Evolutionary conservation across 352 stramenopile species (phyloP).

Genomic region (Hyaloperonospora arabidopsidis): DNA sequence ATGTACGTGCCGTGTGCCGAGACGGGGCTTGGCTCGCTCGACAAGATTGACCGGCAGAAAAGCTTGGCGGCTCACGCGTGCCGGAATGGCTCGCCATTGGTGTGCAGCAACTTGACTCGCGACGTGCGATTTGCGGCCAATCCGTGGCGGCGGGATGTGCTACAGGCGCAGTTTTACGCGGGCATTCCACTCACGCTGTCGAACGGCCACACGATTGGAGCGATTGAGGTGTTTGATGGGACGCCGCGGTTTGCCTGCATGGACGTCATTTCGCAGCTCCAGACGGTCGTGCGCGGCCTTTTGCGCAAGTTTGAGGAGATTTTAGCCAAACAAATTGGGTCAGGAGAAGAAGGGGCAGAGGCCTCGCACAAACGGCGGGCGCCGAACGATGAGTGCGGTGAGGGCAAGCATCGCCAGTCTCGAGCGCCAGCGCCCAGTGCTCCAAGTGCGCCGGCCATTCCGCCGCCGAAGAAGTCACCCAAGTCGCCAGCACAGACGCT

Average conservation of each 20-base stretch:
- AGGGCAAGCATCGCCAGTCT: conserved; percentile 21
- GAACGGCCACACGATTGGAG: conserved; percentile 71
- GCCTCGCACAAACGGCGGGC: conserved; percentile 36
- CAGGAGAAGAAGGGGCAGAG: conserved; percentile 37
- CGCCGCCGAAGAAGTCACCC: conserved; percentile 31
- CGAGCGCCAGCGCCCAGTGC: conserved; percentile 27
- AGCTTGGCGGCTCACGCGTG: conserved; percentile 67
- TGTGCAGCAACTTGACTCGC: conserved; percentile 64
- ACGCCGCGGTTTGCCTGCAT: conserved; percentile 53
- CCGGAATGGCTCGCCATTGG: conserved; percentile 57
- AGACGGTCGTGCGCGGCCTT: conserved; percentile 65
- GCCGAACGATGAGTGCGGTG: conserved; percentile 13
- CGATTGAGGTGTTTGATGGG: conserved; percentile 70
- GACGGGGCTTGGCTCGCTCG: conserved; percentile 28
- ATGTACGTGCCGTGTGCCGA: conserved; percentile 62
- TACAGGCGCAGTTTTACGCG: conserved; percentile 63
- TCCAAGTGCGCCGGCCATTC: conserved; percentile 26
- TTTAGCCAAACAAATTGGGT: conserved; percentile 45
- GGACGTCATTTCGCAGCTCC: conserved; percentile 66
- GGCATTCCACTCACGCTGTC: conserved; percentile 76
- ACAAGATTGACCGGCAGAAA: conserved; percentile 49
- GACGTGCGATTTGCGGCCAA: conserved; percentile 77
- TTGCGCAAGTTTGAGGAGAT: conserved; percentile 77
- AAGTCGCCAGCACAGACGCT: conserved; percentile 11
- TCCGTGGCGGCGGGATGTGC: conserved; percentile 50